Conservation (phyloP, 2,329 filamentous ascomycete genomes). For the Botryosphaeria dothidea region DNA sequence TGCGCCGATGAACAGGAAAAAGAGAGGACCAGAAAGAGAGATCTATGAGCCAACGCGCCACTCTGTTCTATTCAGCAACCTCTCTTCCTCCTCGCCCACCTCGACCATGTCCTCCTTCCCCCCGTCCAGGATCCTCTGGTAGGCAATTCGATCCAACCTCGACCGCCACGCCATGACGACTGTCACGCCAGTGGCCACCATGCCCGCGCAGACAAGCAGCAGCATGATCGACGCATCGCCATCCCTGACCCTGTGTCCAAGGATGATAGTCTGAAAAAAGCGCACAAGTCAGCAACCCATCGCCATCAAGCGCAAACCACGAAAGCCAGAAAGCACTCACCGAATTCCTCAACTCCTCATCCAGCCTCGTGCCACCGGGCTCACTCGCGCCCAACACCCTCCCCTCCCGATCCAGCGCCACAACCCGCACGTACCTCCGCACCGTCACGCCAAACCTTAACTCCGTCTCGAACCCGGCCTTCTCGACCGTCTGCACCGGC, state of each 20-base stretch:
- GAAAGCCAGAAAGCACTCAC: not conserved
- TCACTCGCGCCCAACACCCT: constrained; percentile 4
- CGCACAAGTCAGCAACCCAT: not conserved
- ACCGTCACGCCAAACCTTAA: constrained; percentile 15
- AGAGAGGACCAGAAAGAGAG: not conserved
- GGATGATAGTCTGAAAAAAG: not conserved
- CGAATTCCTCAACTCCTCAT: constrained; percentile 7
- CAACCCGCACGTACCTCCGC: constrained; percentile 17
- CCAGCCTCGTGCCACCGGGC: not conserved
- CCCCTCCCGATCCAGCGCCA: constrained; percentile 21
- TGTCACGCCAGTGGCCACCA: not conserved
- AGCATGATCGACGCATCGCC: not conserved
- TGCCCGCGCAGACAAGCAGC: not conserved
- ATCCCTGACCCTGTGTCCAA: constrained; percentile 1
- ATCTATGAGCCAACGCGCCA: not conserved
- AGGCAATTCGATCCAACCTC: not conserved
- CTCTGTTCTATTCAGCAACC: not conserved
- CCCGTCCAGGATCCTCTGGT: constrained; percentile 5
- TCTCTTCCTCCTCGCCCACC: constrained; percentile 9
- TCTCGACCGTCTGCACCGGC: constrained; percentile 18
- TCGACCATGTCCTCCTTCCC: constrained; percentile 14
- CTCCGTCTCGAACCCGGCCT: constrained; percentile 23
- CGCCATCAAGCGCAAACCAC: not conserved
- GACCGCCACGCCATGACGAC: constrained; percentile 1
- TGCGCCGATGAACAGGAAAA: not conserved